Percentiles rank a stretch among this genome's conserved stretches.
phyloP scores from a whole-genome alignment of 805 yeast genomes.

The Vanderwaltozyma polyspora region DNA sequence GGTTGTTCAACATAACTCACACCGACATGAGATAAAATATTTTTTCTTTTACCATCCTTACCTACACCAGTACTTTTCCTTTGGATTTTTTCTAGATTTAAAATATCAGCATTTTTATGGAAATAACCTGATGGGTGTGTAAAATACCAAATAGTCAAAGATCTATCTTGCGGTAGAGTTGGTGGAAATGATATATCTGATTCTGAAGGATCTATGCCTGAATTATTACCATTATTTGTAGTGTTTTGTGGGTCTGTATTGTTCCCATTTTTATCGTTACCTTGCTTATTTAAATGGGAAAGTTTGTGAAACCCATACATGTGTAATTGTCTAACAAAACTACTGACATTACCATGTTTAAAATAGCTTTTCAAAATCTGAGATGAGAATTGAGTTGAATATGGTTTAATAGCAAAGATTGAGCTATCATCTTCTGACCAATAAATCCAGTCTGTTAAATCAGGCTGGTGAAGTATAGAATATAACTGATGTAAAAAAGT shows the following conservation, averaged over 20 bases:
- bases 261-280: too few relatives aligned
- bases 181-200: neutral
- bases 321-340: conserved; percentile 68
- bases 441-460: conserved; percentile 67
- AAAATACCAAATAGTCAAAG: conserved; percentile 19
- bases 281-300: conserved; percentile 6
- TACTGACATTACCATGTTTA: conserved; percentile 72
- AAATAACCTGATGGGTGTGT: conserved; percentile 23
- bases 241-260: neutral
- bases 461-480: conserved; percentile 75
- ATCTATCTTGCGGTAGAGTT: conserved; percentile 3
- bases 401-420: conserved; percentile 62
- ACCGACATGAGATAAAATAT: conserved; percentile 21
- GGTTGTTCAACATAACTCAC: conserved; percentile 14
- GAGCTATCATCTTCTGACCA: conserved; percentile 68
- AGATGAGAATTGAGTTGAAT: conserved; percentile 60
- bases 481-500: conserved; percentile 56
- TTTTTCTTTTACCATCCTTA: conserved; percentile 24
- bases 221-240: neutral
- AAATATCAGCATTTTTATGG: conserved; percentile 13
- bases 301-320: conserved; percentile 80
- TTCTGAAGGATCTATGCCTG: neutral
- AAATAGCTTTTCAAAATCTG: conserved; percentile 55
- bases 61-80: conserved; percentile 24
- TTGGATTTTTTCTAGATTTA: conserved; percentile 19